These are phyloP conservation scores for Marasmius oreades DNA, from an alignment of 1,284 basidiomycete genomes.

Conservation along the genomic window DNA sequence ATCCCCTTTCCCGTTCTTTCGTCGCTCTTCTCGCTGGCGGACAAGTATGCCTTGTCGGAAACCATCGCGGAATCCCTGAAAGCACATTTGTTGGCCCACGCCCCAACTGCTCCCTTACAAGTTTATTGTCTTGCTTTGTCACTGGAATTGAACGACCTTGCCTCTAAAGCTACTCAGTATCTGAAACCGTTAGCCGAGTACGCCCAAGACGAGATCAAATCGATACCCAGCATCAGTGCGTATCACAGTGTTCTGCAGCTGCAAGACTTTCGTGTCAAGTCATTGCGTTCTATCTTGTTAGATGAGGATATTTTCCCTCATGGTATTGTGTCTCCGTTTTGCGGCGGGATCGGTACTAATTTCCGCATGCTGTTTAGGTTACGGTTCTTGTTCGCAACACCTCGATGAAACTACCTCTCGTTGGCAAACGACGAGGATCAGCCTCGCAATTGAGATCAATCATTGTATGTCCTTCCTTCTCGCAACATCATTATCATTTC, in stretches of 20 bases:
- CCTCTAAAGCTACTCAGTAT: constrained; percentile 52
- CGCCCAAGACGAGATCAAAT: constrained; percentile 43
- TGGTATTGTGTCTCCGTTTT: constrained; percentile 30
- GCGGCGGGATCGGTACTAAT: neutral
- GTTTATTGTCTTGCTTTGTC: constrained; percentile 53
- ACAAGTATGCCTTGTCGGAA: constrained; percentile 58
- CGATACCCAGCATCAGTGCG: constrained; percentile 50
- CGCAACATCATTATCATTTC: constrained; percentile 1
- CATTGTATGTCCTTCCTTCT: constrained; percentile 37
- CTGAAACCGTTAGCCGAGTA: constrained; percentile 55
- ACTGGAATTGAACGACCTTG: constrained; percentile 40
- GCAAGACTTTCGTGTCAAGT: constrained; percentile 49
- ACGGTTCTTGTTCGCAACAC: constrained; percentile 54
- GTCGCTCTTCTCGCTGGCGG: constrained; percentile 48
- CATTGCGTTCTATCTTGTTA: constrained; percentile 44
- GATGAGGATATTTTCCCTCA: constrained; percentile 64
- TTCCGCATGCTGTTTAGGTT: constrained; percentile 37
- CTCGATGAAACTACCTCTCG: constrained; percentile 33
- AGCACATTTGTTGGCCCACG: constrained; percentile 54
- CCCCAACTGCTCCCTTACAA: constrained; percentile 43
- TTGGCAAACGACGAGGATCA: constrained; percentile 49
- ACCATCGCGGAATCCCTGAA: constrained; percentile 37
- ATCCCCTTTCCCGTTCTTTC: constrained; percentile 62
- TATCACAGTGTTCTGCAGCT: constrained; percentile 58
- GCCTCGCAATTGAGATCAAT: constrained; percentile 42